Conservation (phyloP, 1,284 basidiomycete genomes). For the Ceratobasidium sp. region DNA sequence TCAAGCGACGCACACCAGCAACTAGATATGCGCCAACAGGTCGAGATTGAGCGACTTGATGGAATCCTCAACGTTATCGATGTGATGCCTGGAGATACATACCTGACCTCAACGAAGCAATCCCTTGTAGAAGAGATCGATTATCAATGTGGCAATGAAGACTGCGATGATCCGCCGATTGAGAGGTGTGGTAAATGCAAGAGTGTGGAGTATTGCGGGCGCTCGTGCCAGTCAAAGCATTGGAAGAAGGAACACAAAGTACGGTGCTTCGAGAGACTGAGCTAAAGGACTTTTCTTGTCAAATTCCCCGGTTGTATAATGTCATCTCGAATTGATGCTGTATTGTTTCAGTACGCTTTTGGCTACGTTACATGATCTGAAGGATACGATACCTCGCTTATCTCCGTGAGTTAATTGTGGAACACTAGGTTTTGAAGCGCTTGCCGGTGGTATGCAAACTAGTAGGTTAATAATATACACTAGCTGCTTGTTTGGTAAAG, state of each 20-base stretch:
- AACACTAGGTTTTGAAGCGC: no score
- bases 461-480: no score
- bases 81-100: slow-evolving; percentile 15
- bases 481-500: no score
- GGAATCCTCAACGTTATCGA: slow-evolving; percentile 26
- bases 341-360: no score
- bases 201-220: slow-evolving; percentile 27
- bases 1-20: neutral
- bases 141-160: slow-evolving; percentile 13
- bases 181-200: slow-evolving; percentile 28
- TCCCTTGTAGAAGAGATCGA: neutral
- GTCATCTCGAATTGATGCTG: neutral
- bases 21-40: neutral
- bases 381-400: no score
- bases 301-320: neutral
- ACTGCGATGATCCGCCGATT: slow-evolving; percentile 12
- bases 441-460: no score
- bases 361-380: no score
- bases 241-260: slow-evolving; percentile 34
- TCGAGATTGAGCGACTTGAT: slow-evolving; percentile 24
- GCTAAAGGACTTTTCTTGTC: neutral
- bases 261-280: slow-evolving; percentile 19
- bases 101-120: neutral
- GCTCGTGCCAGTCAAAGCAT: slow-evolving; percentile 20
- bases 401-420: no score